Evolutionary conservation across 257 asterid genomes (phyloP).

Genomic region (Scutellaria barbata): DNA sequence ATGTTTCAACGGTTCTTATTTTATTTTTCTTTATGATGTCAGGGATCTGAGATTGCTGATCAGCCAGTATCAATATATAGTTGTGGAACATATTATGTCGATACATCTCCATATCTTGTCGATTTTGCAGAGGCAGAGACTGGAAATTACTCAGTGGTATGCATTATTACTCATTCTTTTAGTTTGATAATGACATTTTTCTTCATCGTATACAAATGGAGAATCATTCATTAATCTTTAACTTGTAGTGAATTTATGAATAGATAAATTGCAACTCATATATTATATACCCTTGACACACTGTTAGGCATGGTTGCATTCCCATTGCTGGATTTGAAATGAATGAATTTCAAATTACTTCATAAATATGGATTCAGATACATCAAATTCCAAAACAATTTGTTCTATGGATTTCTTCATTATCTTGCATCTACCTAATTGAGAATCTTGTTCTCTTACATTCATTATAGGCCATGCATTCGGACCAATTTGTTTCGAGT

Average conservation of each 20-base stretch:
- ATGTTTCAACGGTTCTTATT: neutral
- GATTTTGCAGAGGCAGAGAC: conserved; percentile 29
- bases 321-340: too few relatives aligned
- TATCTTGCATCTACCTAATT: too few relatives aligned
- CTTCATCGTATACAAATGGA: neutral
- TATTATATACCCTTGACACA: too few relatives aligned
- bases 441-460: neutral
- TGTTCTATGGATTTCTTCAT: too few relatives aligned
- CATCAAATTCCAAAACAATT: too few relatives aligned
- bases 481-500: conserved; percentile 45
- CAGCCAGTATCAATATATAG: conserved; percentile 42
- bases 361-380: too few relatives aligned
- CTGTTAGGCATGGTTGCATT: too few relatives aligned
- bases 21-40: neutral
- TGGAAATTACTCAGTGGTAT: conserved; percentile 32
- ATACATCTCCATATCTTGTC: conserved; percentile 43
- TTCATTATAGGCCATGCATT: conserved; percentile 37
- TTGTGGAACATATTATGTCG: conserved; percentile 32
- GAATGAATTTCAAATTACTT: too few relatives aligned
- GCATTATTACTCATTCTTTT: neutral
- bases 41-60: conserved; percentile 50
- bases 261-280: too few relatives aligned
- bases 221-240: neutral
- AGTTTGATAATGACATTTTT: neutral
- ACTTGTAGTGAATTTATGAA: too few relatives aligned